Percentiles rank a stretch among this genome's conserved stretches.
phyloP scores from a whole-genome alignment of 202 grass and related monocot genomes.

The Saccharum hybrid region DNA sequence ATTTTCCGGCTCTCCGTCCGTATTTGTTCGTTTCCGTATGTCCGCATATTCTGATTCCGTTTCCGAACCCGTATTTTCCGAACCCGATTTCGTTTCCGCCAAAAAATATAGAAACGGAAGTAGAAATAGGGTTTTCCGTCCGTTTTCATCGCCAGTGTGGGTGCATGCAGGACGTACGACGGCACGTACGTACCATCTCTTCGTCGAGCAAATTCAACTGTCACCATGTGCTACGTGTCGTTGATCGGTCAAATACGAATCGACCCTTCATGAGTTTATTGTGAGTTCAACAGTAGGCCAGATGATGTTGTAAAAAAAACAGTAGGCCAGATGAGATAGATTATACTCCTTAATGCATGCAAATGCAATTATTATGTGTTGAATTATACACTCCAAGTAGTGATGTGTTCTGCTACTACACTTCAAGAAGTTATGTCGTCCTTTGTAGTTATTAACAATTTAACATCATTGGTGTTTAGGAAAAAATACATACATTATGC shows the following conservation, averaged over 20 bases:
- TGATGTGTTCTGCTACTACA: background rate
- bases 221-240: background rate
- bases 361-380: background rate
- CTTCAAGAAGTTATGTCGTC: background rate
- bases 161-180: constrained; percentile 18
- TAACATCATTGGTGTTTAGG: background rate
- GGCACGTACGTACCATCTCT: background rate
- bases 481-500: background rate
- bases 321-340: too few relatives aligned
- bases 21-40: too few relatives aligned
- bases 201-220: background rate
- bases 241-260: too few relatives aligned
- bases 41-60: too few relatives aligned
- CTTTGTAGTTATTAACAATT: background rate
- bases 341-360: background rate
- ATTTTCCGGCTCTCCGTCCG: too few relatives aligned
- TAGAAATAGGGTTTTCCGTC: too few relatives aligned
- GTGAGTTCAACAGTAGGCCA: background rate
- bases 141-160: too few relatives aligned
- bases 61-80: too few relatives aligned
- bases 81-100: too few relatives aligned
- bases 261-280: background rate
- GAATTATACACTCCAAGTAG: background rate
- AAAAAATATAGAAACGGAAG: too few relatives aligned
- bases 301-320: too few relatives aligned